These are phyloP conservation scores for Rhizoctonia solani DNA, from an alignment of 1,284 basidiomycete genomes.

Conservation along the genomic window DNA sequence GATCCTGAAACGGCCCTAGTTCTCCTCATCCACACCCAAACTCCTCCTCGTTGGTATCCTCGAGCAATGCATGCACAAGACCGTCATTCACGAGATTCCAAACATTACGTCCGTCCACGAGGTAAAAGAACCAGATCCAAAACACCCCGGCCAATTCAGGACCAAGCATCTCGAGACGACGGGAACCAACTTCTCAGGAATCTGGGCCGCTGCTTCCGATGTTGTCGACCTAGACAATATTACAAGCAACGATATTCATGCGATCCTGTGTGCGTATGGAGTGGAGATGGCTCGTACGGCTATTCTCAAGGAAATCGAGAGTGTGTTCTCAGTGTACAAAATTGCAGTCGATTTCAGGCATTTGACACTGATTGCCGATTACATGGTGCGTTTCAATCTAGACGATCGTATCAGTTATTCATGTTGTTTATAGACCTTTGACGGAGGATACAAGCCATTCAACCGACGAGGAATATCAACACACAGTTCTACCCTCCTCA, in stretches of 20 bases:
- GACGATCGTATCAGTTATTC: slow-evolving; percentile 20
- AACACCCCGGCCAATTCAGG: slow-evolving; percentile 4
- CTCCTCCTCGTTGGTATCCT: slow-evolving; percentile 89
- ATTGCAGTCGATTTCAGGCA: slow-evolving; percentile 96
- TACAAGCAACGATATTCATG: slow-evolving; percentile 95
- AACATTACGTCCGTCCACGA: slow-evolving; percentile 79
- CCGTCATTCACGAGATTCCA: slow-evolving; percentile 86
- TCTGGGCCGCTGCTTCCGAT: slow-evolving; percentile 83
- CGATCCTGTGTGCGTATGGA: slow-evolving; percentile 90
- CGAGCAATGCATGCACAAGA: slow-evolving; percentile 80
- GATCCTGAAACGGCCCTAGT: slow-evolving; percentile 50
- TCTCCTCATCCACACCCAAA: slow-evolving; percentile 77
- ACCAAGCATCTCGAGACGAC: slow-evolving; percentile 71
- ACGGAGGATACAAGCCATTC: slow-evolving; percentile 97
- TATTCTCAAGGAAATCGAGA: slow-evolving; percentile 88
- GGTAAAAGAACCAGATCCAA: slow-evolving; percentile 56
- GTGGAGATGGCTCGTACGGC: slow-evolving; percentile 96
- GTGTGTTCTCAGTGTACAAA: slow-evolving; percentile 96
- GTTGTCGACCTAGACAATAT: slow-evolving; percentile 85
- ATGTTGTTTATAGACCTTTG: slow-evolving; percentile 73
- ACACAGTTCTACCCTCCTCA: slow-evolving; percentile 90
- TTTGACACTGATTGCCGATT: slow-evolving; percentile 97
- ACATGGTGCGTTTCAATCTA: slow-evolving; percentile 73
- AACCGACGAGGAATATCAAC: slow-evolving; percentile 93
- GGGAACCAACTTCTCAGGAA: slow-evolving; percentile 88